Base-by-base conservation (phyloP, 2,329 filamentous ascomycete species). In the Calonectria henricotiae region DNA sequence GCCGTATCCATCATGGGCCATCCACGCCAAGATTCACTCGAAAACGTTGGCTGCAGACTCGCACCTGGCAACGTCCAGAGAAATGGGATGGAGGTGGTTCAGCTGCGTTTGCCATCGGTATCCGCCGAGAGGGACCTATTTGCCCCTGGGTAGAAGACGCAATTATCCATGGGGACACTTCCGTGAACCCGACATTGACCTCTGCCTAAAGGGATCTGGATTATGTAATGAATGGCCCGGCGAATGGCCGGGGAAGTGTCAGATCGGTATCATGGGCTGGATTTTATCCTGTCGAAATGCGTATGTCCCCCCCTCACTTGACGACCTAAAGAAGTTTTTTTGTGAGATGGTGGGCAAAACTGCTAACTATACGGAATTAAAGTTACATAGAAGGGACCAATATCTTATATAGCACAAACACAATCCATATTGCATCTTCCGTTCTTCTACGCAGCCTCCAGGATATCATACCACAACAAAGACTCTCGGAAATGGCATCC, bases 201-300 rank as follows among this genome's bases (percentile, higher is more conserved):
- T 65, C 4, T 76, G 70, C 27, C 62, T 73, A 15, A 25, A 47
- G 8, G 72, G 72, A 7, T 54, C 62, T 25, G 70, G 70, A 1
- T 30, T 58, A 46, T 73, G 71, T 15, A 69, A 65, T 17, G 58
- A 71, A 25, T 75, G 67, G 70, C 71, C 71, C 9, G 73, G 71
- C 17, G 46, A 63, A 35, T 75, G 67, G 69, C 68, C 71, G 8
- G 49, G 15, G 6, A 70, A 71, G 15, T 75, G 72, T 62, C 68
- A 72, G 41, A 68, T 80, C n/a, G 79, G 79, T 5, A 73, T 75
- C 27, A 76, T 79, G 73, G 79, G 78, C 17, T 80, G 79, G 79
- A 62, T 81, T 20, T 54, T 79, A 25, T 64, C 73, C 6, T 80
- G 79, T 46, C 76, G 74, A 49, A 74, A 76, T 39, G 78, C 79